A percentile compares a stretch with the other conserved stretches of the same genome.
These are phyloP conservation scores for Penicillium cinerascens DNA, from an alignment of 495 filamentous ascomycete species.

Conservation along the genomic window DNA sequence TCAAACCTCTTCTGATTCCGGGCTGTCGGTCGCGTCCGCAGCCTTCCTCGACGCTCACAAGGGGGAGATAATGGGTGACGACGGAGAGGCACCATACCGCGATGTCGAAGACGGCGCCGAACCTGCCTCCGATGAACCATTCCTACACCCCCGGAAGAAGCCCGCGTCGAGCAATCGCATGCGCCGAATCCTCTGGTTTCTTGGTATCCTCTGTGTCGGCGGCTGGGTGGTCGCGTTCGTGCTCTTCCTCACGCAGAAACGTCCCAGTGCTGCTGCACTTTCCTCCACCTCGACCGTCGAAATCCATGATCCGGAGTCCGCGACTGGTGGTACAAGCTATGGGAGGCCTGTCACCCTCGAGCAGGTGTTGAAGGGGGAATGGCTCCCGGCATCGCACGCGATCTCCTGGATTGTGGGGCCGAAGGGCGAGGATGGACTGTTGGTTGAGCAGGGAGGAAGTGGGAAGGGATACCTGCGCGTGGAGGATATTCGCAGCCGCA, in stretches of 20 bases:
- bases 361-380: conserved; percentile 70
- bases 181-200: conserved; percentile 63
- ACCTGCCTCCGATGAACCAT: conserved; percentile 23
- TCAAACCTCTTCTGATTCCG: conserved; percentile 36
- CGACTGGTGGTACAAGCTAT: conserved; percentile 58
- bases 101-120: conserved; percentile 39
- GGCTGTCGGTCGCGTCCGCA: conserved; percentile 36
- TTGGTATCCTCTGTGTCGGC: conserved; percentile 63
- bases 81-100: conserved; percentile 26
- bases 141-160: conserved; percentile 19
- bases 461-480: conserved; percentile 72
- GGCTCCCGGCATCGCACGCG: conserved; percentile 62
- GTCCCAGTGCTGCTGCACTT: conserved; percentile 17
- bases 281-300: conserved; percentile 19
- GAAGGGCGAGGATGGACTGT: conserved; percentile 79
- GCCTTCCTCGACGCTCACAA: conserved; percentile 30
- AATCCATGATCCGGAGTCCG: conserved; percentile 57
- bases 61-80: conserved; percentile 9
- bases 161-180: conserved; percentile 35
- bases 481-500: conserved; percentile 73
- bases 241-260: conserved; percentile 61
- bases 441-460: conserved; percentile 62
- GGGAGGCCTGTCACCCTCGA: conserved; percentile 80
- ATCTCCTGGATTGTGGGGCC: conserved; percentile 88
- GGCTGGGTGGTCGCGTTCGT: conserved; percentile 79